phyloP scores from a whole-genome alignment of 1,139 yeast genomes.

The Candida tropicalis region DNA sequence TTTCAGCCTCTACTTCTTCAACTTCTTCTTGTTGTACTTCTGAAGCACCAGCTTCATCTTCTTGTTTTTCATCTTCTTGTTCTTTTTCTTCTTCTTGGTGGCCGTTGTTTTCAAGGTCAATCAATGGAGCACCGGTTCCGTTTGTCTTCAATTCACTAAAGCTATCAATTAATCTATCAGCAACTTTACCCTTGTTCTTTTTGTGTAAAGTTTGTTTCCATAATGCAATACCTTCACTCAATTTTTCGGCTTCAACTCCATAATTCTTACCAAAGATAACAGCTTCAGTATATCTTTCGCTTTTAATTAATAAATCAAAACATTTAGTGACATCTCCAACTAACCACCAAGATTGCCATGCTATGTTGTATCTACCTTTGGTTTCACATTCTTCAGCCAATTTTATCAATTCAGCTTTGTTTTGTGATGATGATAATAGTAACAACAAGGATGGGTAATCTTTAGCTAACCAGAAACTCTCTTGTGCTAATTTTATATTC shows the following conservation, averaged over 20 bases:
- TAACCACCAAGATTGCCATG: constrained; percentile 91
- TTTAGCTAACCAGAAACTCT: constrained; percentile 76
- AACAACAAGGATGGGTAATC: constrained; percentile 84
- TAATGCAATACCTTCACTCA: constrained; percentile 46
- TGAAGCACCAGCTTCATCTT: constrained; percentile 17
- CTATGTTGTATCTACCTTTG: constrained; percentile 82
- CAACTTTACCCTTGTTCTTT: constrained; percentile 57
- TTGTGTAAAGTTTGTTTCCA: constrained; percentile 67
- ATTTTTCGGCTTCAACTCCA: constrained; percentile 44
- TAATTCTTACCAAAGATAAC: constrained; percentile 79
- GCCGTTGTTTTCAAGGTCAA: constrained; percentile 29
- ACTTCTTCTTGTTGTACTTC: constrained; percentile 21
- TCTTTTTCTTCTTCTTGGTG: constrained; percentile 21
- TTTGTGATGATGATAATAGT: constrained; percentile 80
- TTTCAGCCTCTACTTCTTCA: constrained; percentile 21
- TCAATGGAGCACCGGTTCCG: constrained; percentile 26
- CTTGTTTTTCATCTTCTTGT: constrained; percentile 16
- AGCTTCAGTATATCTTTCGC: constrained; percentile 83
- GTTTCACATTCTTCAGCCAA: constrained; percentile 67
- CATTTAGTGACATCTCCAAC: constrained; percentile 71
- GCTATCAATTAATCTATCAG: constrained; percentile 59
- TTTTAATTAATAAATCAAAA: constrained; percentile 63
- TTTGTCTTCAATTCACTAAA: constrained; percentile 27
- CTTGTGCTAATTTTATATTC: constrained; percentile 80
- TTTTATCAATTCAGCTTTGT: constrained; percentile 57